phyloP scores from a whole-genome alignment of 805 yeast species.

The Nakazawaea anatomiae region DNA sequence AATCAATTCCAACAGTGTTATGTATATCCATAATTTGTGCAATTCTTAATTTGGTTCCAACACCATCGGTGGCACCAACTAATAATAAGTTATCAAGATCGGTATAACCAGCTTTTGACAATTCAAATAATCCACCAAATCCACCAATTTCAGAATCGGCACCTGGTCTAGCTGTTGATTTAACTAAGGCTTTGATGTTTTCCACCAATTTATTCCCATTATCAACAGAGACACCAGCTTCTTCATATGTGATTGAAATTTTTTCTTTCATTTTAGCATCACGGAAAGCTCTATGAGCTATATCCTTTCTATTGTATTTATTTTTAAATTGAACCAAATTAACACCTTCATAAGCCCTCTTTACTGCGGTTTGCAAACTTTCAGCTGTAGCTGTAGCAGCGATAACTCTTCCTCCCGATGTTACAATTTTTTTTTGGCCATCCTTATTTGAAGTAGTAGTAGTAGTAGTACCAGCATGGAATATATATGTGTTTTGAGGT shows the following conservation, averaged over 20 bases:
- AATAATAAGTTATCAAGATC: constrained; percentile 71
- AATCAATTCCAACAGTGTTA: constrained; percentile 96
- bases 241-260: constrained; percentile 74
- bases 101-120: constrained; percentile 77
- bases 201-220: constrained; percentile 89
- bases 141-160: constrained; percentile 99
- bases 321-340: constrained; percentile 64
- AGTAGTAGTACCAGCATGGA: constrained; percentile 90
- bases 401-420: constrained; percentile 95
- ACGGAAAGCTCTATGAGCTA: constrained; percentile 93
- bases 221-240: constrained; percentile 97
- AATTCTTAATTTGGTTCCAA: constrained; percentile 92
- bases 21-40: constrained; percentile 89
- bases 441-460: constrained; percentile 41
- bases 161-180: constrained; percentile 90
- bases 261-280: constrained; percentile 28
- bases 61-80: constrained; percentile 99
- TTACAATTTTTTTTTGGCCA: constrained; percentile 60
- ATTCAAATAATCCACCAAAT: constrained; percentile 94
- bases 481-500: constrained; percentile 62
- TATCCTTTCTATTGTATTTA: constrained; percentile 85
- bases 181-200: constrained; percentile 83
- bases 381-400: constrained; percentile 86
- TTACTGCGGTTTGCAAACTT: constrained; percentile 74
- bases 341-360: constrained; percentile 81